Evolutionary conservation across 306 rosid genomes (phyloP), one percentile per base, ranked within the genome.

Genomic region (Lagenaria siceraria): DNA sequence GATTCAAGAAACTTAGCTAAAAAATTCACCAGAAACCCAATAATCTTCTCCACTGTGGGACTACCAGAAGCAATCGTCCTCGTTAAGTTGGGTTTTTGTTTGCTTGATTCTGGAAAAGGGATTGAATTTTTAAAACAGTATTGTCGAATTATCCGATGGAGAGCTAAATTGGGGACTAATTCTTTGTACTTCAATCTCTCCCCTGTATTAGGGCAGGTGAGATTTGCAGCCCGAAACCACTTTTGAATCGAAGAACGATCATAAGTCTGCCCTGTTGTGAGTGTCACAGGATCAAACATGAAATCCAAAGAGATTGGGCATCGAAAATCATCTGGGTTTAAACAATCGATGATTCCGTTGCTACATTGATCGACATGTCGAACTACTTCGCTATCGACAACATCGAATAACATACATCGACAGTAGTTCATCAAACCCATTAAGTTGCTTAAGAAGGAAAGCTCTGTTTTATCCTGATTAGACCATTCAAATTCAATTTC

Each of bases 221-320:
- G 53, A 53, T 89, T 90, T 25, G 89, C 97, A 13, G 89, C 79
- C 17, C 56, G 77, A 19, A 95, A 88, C 99, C 97, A 95, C 71
- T 86, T 92, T 59, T 80, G 74, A 84, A 95, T 95, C n/a, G 97
- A 95, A 10, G 88, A 72, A 4, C 97, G 96, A 80, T 95, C 99
- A 43, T 95, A 95, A 29, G 86, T 90, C 1, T 95, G 99, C 74
- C 99, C 97, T 1, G 99, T 89, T 62, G 81, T 79, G 13, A 95
- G 77, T 0, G 92, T 90, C 78, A 95, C 97, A 0, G 99, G 97
- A 80, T 95, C 97, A 66, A 43, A 77, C 97, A 95, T 92, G 77
- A 90, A 63, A 29, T 95, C 97, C 10, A 95, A 70, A 21, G 98
- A 83, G 48, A 95, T 92, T 25, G 99, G 96, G 77, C 99, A 95